Percentiles rank a stretch among this genome's conserved stretches.
phyloP scores from a whole-genome alignment of 495 filamentous ascomycete species.

The Penicillium steckii region DNA sequence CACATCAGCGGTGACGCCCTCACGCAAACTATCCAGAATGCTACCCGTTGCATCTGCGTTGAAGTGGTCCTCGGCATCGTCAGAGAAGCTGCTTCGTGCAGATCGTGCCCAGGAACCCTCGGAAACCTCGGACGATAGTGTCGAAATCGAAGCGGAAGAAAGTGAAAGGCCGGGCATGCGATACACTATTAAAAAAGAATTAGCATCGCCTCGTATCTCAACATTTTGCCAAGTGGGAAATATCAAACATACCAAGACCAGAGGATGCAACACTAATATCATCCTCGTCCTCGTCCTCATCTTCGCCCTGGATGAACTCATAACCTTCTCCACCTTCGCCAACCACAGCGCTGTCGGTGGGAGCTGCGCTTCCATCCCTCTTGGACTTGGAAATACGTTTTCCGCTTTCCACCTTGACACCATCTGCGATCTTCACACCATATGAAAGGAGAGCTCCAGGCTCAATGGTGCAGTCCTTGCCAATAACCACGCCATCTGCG shows the following conservation, averaged over 20 bases:
- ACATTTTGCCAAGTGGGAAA: slow-evolving; percentile 21
- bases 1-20: slow-evolving; percentile 73
- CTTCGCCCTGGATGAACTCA: slow-evolving; percentile 49
- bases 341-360: slow-evolving; percentile 49
- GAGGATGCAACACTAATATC: slow-evolving; percentile 46
- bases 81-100: slow-evolving; percentile 55
- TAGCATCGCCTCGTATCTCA: slow-evolving; percentile 7
- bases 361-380: slow-evolving; percentile 42
- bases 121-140: slow-evolving; percentile 54
- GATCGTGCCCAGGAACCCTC: slow-evolving; percentile 48
- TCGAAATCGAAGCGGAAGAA: slow-evolving; percentile 78
- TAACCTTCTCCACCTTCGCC: slow-evolving; percentile 47
- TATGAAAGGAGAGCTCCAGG: slow-evolving; percentile 78
- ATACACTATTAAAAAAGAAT: slow-evolving; percentile 58
- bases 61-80: slow-evolving; percentile 67
- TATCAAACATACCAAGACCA: slow-evolving; percentile 46
- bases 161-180: slow-evolving; percentile 63
- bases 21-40: slow-evolving; percentile 76
- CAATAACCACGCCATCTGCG: slow-evolving; percentile 66
- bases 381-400: slow-evolving; percentile 57
- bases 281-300: slow-evolving; percentile 50
- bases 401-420: slow-evolving; percentile 48
- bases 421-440: slow-evolving; percentile 67
- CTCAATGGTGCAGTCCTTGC: slow-evolving; percentile 65
- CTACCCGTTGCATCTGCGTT: slow-evolving; percentile 84